phyloP scores from a whole-genome alignment of 345 rosid species.

The Syzygium aqueum region DNA sequence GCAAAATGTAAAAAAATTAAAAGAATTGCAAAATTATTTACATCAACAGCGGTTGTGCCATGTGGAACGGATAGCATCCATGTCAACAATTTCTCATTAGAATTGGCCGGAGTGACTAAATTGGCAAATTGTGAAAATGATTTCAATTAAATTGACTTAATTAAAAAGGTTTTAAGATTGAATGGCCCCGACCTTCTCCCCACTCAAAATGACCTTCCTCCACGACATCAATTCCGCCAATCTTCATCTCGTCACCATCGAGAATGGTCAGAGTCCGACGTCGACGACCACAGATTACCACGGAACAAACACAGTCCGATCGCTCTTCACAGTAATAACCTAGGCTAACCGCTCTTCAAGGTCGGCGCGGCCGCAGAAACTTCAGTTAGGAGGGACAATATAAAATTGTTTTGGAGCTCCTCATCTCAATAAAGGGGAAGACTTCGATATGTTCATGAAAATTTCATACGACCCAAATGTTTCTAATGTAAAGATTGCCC shows the following conservation, averaged over 20 bases:
- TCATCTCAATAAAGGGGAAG: neutral
- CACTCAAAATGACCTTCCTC: neutral
- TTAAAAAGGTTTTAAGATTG: accelerated
- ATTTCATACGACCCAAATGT: neutral
- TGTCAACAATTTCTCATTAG: too few relatives aligned
- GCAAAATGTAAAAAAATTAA: too few relatives aligned
- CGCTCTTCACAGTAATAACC: neutral
- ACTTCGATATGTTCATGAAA: neutral
- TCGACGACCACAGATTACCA: neutral
- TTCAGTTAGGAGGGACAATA: neutral
- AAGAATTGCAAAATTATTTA: too few relatives aligned
- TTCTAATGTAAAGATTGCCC: neutral
- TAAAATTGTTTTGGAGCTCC: neutral
- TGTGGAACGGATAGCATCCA: too few relatives aligned
- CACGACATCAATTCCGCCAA: neutral
- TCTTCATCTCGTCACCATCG: neutral
- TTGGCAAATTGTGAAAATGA: neutral
- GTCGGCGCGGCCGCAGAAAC: neutral
- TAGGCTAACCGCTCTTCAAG: neutral
- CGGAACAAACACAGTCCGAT: neutral
- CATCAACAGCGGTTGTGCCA: too few relatives aligned
- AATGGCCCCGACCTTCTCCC: neutral
- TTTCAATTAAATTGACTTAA: neutral
- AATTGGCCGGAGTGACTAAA: accelerated
- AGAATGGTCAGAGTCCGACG: neutral